Percentiles rank a stretch among this genome's conserved stretches.
These are phyloP conservation scores for Erodium texanum DNA, from an alignment of 441 rosid species.

Conservation along the genomic window DNA sequence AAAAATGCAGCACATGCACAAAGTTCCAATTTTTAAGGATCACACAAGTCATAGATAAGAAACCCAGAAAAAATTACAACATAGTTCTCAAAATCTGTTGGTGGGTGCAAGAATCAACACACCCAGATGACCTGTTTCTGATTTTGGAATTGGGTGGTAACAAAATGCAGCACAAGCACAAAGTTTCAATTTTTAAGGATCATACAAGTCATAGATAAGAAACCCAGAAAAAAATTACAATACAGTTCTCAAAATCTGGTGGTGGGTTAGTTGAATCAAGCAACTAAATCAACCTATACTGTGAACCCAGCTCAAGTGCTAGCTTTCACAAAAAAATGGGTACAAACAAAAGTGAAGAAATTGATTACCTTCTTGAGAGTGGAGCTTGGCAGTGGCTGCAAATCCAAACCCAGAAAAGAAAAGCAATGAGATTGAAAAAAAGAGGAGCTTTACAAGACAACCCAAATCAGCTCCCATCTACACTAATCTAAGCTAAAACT, in stretches of 20 bases:
- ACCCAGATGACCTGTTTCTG: neutral
- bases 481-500: neutral
- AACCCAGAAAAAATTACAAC: constrained; percentile 4
- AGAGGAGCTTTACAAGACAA: constrained; percentile 14
- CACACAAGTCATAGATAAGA: neutral
- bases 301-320: neutral
- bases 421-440: constrained; percentile 20
- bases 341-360: neutral
- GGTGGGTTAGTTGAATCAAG: no score
- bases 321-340: neutral
- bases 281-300: no score
- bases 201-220: neutral
- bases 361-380: constrained; percentile 38
- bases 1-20: neutral
- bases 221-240: constrained; percentile 4
- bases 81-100: no score
- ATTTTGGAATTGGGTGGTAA: neutral
- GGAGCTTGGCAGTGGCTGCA: constrained; percentile 37
- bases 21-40: neutral
- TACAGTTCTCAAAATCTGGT: no score
- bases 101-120: neutral
- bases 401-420: constrained; percentile 18
- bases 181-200: neutral
- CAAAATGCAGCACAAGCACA: neutral
- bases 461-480: constrained; percentile 23